Percentiles rank a stretch among this genome's conserved stretches.
phyloP scores from a whole-genome alignment of 129 eudicot genomes.

The Ambrosia artemisiifolia region DNA sequence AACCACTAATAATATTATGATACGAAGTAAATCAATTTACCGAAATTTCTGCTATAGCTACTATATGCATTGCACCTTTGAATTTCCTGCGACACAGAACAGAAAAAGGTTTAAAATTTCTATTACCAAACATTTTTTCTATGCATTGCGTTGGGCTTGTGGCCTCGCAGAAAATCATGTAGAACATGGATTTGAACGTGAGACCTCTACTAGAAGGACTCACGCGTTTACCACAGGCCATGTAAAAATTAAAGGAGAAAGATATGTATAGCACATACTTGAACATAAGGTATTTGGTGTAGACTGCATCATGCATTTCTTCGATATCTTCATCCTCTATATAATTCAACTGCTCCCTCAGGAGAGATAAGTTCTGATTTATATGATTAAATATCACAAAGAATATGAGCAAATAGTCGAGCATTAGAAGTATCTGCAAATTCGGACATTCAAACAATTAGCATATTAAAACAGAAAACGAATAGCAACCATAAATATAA shows the following conservation, averaged over 20 bases:
- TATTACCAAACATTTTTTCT: background rate
- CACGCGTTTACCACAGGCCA: background rate
- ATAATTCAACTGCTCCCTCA: conserved; percentile 70
- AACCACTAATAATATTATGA: background rate
- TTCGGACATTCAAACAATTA: conserved; percentile 17
- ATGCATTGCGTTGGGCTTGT: no score
- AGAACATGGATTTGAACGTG: no score
- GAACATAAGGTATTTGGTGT: conserved; percentile 83
- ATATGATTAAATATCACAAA: conserved; percentile 74
- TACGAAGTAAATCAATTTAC: conserved; percentile 33
- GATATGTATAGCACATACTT: conserved; percentile 42
- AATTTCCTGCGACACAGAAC: conserved; percentile 65
- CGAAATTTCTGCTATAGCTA: conserved; percentile 81
- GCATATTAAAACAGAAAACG: background rate
- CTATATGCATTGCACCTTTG: conserved; percentile 84
- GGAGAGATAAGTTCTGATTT: conserved; percentile 64
- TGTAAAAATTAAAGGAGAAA: background rate
- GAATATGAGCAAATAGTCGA: conserved; percentile 70
- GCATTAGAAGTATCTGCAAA: conserved; percentile 69
- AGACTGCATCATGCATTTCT: conserved; percentile 77
- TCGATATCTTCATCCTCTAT: conserved; percentile 74
- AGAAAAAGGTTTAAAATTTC: background rate
- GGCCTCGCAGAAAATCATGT: no score
- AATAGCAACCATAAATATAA: background rate
- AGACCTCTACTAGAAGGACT: no score